phyloP scores from a whole-genome alignment of 306 rosid genomes.

The Alnus rubra region DNA sequence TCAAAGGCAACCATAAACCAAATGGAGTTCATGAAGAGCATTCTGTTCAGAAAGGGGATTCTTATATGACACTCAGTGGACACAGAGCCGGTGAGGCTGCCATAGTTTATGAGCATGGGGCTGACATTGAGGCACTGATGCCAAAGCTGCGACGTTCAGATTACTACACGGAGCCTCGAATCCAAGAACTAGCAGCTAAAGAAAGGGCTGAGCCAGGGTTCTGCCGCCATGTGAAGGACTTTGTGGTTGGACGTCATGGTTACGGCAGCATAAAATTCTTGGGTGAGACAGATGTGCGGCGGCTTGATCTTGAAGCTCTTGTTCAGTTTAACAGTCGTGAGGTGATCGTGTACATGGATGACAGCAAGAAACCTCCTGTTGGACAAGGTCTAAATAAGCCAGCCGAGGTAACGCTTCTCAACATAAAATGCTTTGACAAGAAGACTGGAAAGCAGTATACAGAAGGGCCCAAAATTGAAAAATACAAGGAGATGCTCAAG shows the following conservation, averaged over 20 bases:
- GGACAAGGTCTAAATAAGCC: conserved; percentile 99
- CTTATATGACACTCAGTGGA: conserved; percentile 79
- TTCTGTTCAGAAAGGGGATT: conserved; percentile 54
- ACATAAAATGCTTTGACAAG: conserved; percentile 80
- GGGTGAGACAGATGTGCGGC: conserved; percentile 86
- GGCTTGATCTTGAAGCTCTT: conserved; percentile 86
- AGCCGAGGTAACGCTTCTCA: conserved; percentile 93
- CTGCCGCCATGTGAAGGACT: conserved; percentile 81
- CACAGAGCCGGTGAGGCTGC: conserved; percentile 99
- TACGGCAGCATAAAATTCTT: conserved; percentile 88
- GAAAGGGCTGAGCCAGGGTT: conserved; percentile 96
- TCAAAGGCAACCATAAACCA: conserved; percentile 43
- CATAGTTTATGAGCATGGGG: conserved; percentile 94
- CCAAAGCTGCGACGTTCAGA: conserved; percentile 90
- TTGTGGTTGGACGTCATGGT: conserved; percentile 89
- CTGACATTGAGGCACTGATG: conserved; percentile 93
- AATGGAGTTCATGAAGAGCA: conserved; percentile 71
- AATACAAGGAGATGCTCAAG: conserved; percentile 87
- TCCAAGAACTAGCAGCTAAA: conserved; percentile 94
- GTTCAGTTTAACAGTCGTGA: conserved; percentile 90
- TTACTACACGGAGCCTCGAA: conserved; percentile 85
- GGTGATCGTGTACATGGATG: conserved; percentile 92
- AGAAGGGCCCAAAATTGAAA: conserved; percentile 77
- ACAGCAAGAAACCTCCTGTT: conserved; percentile 85
- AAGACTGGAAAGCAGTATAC: conserved; percentile 70